Evolutionary conservation across 495 filamentous ascomycete genomes (phyloP).

Genomic region (Podospora anserina): DNA sequence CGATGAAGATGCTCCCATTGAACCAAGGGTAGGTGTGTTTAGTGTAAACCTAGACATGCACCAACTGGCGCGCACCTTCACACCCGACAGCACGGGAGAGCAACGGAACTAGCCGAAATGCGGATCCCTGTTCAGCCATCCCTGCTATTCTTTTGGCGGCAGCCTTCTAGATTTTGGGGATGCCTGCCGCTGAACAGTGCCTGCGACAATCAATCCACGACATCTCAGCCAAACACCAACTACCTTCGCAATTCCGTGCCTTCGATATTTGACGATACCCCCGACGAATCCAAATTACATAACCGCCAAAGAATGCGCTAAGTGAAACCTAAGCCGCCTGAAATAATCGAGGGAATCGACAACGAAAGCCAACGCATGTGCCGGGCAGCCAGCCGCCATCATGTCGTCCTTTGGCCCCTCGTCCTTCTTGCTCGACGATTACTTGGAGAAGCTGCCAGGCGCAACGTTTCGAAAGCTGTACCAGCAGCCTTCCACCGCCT

Average conservation of each 20-base stretch:
- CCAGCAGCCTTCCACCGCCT: constrained; percentile 89
- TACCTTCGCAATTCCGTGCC: not conserved
- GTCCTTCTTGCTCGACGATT: constrained; percentile 63
- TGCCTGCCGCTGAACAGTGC: not conserved
- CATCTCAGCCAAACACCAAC: not conserved
- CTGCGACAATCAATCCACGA: not conserved
- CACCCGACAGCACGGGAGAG: not conserved
- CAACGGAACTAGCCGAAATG: not conserved
- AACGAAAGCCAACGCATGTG: not conserved
- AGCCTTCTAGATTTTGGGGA: not conserved
- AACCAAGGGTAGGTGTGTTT: not conserved
- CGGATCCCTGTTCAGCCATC: not conserved
- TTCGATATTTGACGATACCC: not conserved
- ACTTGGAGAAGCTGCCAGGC: constrained; percentile 83
- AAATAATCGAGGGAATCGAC: not conserved
- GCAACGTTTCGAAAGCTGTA: constrained; percentile 87
- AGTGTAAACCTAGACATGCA: not conserved
- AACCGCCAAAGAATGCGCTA: not conserved
- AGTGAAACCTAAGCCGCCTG: not conserved
- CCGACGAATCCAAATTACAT: not conserved
- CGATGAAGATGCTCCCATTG: not conserved
- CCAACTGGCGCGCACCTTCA: not conserved
- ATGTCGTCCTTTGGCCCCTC: constrained; percentile 30
- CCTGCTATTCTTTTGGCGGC: not conserved
- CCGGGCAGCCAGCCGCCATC: not conserved